Evolutionary conservation across 2,329 filamentous ascomycete genomes (phyloP).

Genomic region (Cercospora sp.): DNA sequence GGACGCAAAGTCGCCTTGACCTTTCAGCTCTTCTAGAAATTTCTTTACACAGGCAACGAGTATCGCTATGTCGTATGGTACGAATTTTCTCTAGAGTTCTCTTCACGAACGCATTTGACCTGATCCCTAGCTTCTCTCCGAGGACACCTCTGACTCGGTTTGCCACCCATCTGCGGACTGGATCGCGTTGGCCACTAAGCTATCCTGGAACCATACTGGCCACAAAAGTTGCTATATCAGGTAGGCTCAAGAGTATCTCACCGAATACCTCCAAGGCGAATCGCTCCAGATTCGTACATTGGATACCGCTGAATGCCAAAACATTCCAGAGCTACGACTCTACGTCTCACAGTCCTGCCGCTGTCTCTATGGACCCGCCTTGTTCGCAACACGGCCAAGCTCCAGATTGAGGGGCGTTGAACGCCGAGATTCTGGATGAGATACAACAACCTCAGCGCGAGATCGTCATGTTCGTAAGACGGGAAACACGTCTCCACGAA

Average conservation of each 20-base stretch:
- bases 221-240: background rate
- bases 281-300: background rate
- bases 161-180: background rate
- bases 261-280: background rate
- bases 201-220: background rate
- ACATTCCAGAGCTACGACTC: background rate
- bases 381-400: background rate
- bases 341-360: background rate
- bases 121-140: background rate
- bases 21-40: background rate
- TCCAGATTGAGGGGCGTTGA: background rate
- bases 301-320: background rate
- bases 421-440: background rate
- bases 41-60: no score
- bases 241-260: background rate
- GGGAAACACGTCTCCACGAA: background rate
- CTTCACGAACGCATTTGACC: background rate
- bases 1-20: background rate
- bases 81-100: background rate
- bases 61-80: no score
- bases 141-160: background rate
- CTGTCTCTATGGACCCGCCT: background rate
- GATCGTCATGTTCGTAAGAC: background rate
- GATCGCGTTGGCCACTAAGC: background rate
- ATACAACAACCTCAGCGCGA: background rate